phyloP scores from a whole-genome alignment of 768 basidiomycete genomes.

The Suillus subluteus region DNA sequence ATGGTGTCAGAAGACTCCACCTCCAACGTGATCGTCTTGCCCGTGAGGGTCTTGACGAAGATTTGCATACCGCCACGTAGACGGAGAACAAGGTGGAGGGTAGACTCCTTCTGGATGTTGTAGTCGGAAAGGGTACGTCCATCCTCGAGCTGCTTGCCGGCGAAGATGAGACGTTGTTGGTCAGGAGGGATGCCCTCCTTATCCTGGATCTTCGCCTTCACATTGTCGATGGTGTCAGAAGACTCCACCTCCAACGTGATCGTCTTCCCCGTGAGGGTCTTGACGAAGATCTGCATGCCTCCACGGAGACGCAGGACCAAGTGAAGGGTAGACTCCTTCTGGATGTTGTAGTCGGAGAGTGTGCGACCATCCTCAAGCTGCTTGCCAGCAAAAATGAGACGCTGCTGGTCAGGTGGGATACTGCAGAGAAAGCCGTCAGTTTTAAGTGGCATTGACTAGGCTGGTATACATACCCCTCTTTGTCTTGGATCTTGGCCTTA shows the following conservation, averaged over 20 bases:
- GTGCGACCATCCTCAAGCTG: slow-evolving; percentile 97
- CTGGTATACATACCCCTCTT: slow-evolving; percentile 66
- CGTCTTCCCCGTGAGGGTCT: slow-evolving; percentile 87
- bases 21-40: slow-evolving; percentile 92
- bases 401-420: slow-evolving; percentile 76
- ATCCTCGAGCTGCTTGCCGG: slow-evolving; percentile 91
- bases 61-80: slow-evolving; percentile 93
- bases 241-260: slow-evolving; percentile 93
- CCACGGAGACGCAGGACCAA: slow-evolving; percentile 92
- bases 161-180: slow-evolving; percentile 90
- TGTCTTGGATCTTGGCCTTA: slow-evolving; percentile 88
- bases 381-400: slow-evolving; percentile 95
- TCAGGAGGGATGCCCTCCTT: slow-evolving; percentile 91
- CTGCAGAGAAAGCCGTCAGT: neutral
- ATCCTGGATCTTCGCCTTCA: slow-evolving; percentile 92
- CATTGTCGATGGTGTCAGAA: slow-evolving; percentile 85
- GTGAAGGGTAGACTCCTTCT: slow-evolving; percentile 97
- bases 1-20: slow-evolving; percentile 95
- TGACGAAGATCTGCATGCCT: slow-evolving; percentile 86
- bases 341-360: slow-evolving; percentile 90
- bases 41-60: slow-evolving; percentile 86
- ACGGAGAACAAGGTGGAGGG: slow-evolving; percentile 74
- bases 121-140: slow-evolving; percentile 90
- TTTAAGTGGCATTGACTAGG: accelerated
- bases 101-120: slow-evolving; percentile 90